Percentiles rank a stretch among this genome's conserved stretches.
These are phyloP conservation scores for Arabidopsis lyrata DNA, from an alignment of 441 rosid species.

Conservation along the genomic window DNA sequence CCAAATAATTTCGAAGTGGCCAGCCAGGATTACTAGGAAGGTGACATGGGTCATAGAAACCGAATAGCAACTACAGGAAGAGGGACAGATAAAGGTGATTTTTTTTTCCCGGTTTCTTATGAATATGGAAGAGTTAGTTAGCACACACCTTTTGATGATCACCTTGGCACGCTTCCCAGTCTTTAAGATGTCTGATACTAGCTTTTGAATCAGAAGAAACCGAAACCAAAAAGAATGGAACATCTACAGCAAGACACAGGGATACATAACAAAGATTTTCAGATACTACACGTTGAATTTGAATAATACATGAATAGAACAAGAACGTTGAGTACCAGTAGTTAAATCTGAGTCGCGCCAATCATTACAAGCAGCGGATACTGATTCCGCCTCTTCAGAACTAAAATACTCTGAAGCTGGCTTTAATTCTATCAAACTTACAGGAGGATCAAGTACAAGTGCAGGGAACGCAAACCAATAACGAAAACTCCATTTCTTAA, in stretches of 20 bases:
- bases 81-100: conserved; percentile 21
- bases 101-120: neutral
- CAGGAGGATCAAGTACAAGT: conserved; percentile 88
- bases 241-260: conserved; percentile 57
- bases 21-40: conserved; percentile 92
- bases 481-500: conserved; percentile 89
- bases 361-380: conserved; percentile 77
- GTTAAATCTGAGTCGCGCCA: conserved; percentile 85
- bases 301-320: neutral
- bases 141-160: conserved; percentile 77
- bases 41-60: conserved; percentile 94
- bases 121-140: conserved; percentile 18
- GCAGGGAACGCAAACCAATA: conserved; percentile 97
- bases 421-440: conserved; percentile 66
- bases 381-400: conserved; percentile 75
- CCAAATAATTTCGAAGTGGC: conserved; percentile 93
- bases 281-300: neutral
- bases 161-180: conserved; percentile 69
- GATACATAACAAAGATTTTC: conserved; percentile 2
- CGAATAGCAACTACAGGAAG: conserved; percentile 72
- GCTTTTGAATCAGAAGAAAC: conserved; percentile 64
- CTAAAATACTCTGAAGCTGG: conserved; percentile 84
- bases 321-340: conserved; percentile 56
- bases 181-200: conserved; percentile 69
- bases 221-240: conserved; percentile 83